Conservation (phyloP, 305 asterid genomes). For the Fraxinus platypoda region DNA sequence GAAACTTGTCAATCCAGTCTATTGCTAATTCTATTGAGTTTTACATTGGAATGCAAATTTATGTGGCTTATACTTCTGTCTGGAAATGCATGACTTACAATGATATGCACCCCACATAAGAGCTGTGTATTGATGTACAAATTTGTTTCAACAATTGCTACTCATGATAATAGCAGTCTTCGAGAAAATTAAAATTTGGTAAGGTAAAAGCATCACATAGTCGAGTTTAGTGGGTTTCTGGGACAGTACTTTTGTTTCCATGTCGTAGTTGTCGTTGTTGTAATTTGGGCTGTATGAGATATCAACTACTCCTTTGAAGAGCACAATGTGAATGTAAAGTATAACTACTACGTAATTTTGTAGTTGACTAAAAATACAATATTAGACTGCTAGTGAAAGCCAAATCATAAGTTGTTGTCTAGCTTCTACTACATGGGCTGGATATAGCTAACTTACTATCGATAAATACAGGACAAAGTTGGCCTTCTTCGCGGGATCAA, state of each 20-base stretch:
- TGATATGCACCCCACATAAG: neutral
- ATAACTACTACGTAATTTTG: neutral
- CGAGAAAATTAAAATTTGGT: neutral
- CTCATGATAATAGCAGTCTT: neutral
- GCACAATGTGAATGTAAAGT: neutral
- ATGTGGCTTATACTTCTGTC: constrained; percentile 10
- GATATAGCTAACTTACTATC: constrained; percentile 8
- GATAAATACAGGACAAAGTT: constrained; percentile 53
- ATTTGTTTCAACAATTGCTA: neutral
- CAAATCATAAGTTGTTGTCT: neutral
- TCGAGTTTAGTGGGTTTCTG: neutral
- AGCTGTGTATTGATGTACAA: neutral
- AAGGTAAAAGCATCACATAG: neutral
- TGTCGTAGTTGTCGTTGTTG: neutral
- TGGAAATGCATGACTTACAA: neutral
- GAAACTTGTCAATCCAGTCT: neutral
- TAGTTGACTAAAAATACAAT: neutral
- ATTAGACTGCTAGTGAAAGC: neutral
- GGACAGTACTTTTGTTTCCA: neutral
- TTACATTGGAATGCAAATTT: constrained; percentile 1
- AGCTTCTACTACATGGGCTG: neutral
- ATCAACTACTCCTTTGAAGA: neutral
- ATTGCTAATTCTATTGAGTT: neutral
- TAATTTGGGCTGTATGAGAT: neutral
- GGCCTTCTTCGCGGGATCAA: constrained; percentile 82